Percentiles rank a stretch among this genome's conserved stretches.
These are phyloP conservation scores for Cyclotella choctawhatcheeana DNA, from an alignment of 108 stramenopile species.

Conservation along the genomic window DNA sequence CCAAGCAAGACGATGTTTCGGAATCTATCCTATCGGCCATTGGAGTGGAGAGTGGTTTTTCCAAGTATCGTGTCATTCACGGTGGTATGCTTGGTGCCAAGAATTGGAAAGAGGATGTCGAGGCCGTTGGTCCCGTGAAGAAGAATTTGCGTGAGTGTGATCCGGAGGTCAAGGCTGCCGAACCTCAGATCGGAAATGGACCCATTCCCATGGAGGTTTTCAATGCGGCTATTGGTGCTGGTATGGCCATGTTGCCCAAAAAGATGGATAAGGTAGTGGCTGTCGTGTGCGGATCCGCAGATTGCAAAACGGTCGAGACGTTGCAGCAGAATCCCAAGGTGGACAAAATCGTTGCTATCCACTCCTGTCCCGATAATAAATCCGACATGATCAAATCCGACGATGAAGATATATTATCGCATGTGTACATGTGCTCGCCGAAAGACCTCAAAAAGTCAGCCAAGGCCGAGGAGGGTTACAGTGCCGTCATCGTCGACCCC, in stretches of 20 bases:
- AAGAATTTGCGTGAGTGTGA: constrained; percentile 52
- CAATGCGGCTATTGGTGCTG: constrained; percentile 30
- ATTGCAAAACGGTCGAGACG: constrained; percentile 37
- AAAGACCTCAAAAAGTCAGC: constrained; percentile 52
- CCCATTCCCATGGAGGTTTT: constrained; percentile 40
- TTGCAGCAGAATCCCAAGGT: constrained; percentile 47
- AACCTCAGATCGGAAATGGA: constrained; percentile 47
- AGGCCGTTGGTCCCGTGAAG: constrained; percentile 70
- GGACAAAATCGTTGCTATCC: constrained; percentile 50
- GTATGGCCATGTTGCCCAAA: constrained; percentile 42
- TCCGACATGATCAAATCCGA: constrained; percentile 26
- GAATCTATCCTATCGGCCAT: constrained; percentile 34
- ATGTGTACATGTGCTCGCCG: constrained; percentile 29
- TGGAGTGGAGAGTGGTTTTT: constrained; percentile 23
- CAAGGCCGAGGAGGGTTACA: constrained; percentile 47
- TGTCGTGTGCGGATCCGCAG: constrained; percentile 44
- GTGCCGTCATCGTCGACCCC: constrained; percentile 52
- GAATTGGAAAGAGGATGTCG: constrained; percentile 82
- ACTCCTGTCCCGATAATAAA: constrained; percentile 37
- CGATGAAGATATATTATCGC: constrained; percentile 26
- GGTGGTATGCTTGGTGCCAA: constrained; percentile 83
- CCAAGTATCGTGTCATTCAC: constrained; percentile 72
- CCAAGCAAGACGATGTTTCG: constrained; percentile 53
- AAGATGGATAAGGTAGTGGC: constrained; percentile 56
- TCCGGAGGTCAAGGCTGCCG: constrained; percentile 40